Conservation (phyloP, 1,284 basidiomycete genomes). For the Anthracocystis setariae region DNA sequence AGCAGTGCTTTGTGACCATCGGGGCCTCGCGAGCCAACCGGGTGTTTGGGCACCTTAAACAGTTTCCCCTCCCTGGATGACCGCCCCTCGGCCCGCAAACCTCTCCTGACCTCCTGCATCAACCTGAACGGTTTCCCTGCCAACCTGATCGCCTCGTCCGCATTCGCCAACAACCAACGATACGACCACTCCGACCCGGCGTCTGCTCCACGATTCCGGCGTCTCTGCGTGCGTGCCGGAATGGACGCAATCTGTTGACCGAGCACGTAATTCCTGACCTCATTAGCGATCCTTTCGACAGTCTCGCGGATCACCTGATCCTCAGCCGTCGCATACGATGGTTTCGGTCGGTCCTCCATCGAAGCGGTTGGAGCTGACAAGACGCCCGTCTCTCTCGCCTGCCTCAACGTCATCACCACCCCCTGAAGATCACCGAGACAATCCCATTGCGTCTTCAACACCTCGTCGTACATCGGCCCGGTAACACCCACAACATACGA, state of each 20-base stretch:
- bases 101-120: not conserved
- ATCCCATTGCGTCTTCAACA: conserved; percentile 58
- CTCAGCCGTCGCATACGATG: conserved; percentile 7
- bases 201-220: not conserved
- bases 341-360: not conserved
- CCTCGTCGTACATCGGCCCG: conserved; percentile 55
- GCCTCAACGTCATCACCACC: conserved; percentile 20
- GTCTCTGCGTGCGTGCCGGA: too few species aligned
- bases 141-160: conserved; percentile 22
- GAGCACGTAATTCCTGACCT: conserved; percentile 37
- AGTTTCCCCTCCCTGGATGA: not conserved
- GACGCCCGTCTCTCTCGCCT: conserved; percentile 47
- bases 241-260: conserved; percentile 27
- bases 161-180: conserved; percentile 23
- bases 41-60: not conserved
- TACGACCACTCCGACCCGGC: conserved; percentile 18
- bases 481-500: conserved; percentile 62
- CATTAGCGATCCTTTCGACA: conserved; percentile 44
- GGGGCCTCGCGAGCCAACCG: too few species aligned
- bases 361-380: conserved; percentile 12
- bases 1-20: too few species aligned
- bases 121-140: conserved; percentile 28
- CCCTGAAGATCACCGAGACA: conserved; percentile 50
- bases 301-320: conserved; percentile 47
- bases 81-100: too few species aligned